Evolutionary conservation across 192 early-diverging fungal genomes (phyloP).

Genomic region (Backusella australiensis): DNA sequence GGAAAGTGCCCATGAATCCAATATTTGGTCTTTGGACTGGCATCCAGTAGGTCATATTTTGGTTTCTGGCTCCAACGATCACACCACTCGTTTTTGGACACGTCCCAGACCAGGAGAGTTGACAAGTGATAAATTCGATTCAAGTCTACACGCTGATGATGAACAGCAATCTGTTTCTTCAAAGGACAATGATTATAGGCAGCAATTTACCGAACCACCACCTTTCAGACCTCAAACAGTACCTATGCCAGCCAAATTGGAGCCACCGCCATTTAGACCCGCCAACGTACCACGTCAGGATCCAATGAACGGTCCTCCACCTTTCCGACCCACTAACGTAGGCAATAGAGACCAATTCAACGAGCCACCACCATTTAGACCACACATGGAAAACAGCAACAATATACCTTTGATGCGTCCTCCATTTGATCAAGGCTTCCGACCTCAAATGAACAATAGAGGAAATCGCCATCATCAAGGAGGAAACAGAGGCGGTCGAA

Average conservation of each 20-base stretch:
- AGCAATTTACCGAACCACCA: slow-evolving; percentile 30
- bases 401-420: background rate
- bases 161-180: slow-evolving; percentile 36
- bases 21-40: slow-evolving; percentile 96
- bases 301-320: slow-evolving; percentile 16
- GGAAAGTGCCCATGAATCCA: slow-evolving; percentile 82
- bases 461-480: background rate
- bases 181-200: slow-evolving; percentile 37
- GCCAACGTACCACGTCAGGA: slow-evolving; percentile 2
- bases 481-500: background rate
- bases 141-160: slow-evolving; percentile 47
- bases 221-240: slow-evolving; percentile 30
- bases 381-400: background rate
- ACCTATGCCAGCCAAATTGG: background rate
- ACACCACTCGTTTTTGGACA: slow-evolving; percentile 95
- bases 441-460: background rate
- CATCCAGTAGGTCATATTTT: slow-evolving; percentile 96
- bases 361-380: background rate
- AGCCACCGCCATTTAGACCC: slow-evolving; percentile 39
- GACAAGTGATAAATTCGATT: slow-evolving; percentile 54
- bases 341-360: background rate
- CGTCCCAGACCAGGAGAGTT: slow-evolving; percentile 83
- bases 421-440: slow-evolving; percentile 11
- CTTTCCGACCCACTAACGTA: slow-evolving; percentile 15
- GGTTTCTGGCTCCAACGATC: slow-evolving; percentile 93